Evolutionary conservation across 441 rosid genomes (phyloP).

Genomic region (Biscutella laevigata): DNA sequence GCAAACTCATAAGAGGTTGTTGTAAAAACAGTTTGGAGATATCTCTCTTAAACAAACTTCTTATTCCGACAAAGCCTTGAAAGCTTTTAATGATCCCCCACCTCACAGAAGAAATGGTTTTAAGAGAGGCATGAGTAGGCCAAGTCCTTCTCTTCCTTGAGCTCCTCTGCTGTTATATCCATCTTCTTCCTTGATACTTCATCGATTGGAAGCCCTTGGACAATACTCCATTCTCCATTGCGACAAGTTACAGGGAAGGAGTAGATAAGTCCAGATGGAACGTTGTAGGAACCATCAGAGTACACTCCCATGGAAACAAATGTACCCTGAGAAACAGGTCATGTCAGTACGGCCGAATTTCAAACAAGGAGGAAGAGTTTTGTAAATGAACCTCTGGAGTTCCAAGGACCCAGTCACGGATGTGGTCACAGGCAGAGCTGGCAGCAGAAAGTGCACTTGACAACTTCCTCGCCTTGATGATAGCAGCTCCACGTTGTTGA

Average conservation of each 20-base stretch:
- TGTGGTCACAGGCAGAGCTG: slow-evolving; percentile 88
- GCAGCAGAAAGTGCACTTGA: slow-evolving; percentile 89
- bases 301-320: slow-evolving; percentile 90
- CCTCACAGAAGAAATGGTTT: slow-evolving; percentile 5
- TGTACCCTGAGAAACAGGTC: slow-evolving; percentile 41
- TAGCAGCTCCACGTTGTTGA: slow-evolving; percentile 91
- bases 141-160: slow-evolving; percentile 74
- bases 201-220: slow-evolving; percentile 69
- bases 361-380: background rate
- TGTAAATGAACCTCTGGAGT: slow-evolving; percentile 62
- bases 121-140: slow-evolving; percentile 86
- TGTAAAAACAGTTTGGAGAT: slow-evolving; percentile 15
- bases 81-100: slow-evolving; percentile 22
- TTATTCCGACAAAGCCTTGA: slow-evolving; percentile 19
- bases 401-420: slow-evolving; percentile 93
- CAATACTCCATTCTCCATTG: slow-evolving; percentile 79
- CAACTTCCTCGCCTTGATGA: slow-evolving; percentile 73
- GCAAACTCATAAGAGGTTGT: background rate
- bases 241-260: slow-evolving; percentile 77
- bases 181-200: slow-evolving; percentile 84
- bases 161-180: slow-evolving; percentile 72
- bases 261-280: slow-evolving; percentile 79
- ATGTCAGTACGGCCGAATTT: background rate
- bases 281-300: slow-evolving; percentile 86
- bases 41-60: background rate